A percentile compares a stretch with the other conserved stretches of the same genome.
Evolutionary conservation across 768 basidiomycete genomes (phyloP).

Genomic region (Naematelia encephala): DNA sequence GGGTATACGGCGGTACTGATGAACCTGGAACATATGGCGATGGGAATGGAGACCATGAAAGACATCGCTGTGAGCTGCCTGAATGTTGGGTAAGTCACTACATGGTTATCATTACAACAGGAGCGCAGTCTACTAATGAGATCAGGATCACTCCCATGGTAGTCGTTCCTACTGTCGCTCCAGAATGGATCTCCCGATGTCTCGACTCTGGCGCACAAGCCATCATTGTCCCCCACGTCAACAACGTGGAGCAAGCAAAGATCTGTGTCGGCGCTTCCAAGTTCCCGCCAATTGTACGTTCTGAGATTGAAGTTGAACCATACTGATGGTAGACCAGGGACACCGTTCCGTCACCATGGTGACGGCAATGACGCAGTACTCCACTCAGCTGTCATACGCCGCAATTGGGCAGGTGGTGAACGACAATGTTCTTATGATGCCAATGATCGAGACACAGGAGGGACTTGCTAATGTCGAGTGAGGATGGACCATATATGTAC

Average conservation of each 20-base stretch:
- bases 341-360: conserved; percentile 27
- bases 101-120: no score
- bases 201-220: conserved; percentile 26
- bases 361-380: conserved; percentile 27
- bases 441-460: conserved; percentile 26
- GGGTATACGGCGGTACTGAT: conserved; percentile 23
- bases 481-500: no score
- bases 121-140: neutral
- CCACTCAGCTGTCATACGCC: conserved; percentile 12
- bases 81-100: conserved; percentile 25
- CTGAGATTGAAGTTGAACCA: neutral
- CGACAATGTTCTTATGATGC: conserved; percentile 26
- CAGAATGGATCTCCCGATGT: conserved; percentile 27
- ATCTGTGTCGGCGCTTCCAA: conserved; percentile 22
- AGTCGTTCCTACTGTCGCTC: conserved; percentile 21
- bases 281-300: conserved; percentile 19
- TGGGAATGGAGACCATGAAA: conserved; percentile 20
- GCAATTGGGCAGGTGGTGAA: conserved; percentile 20
- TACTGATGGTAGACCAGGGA: conserved; percentile 12
- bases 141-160: conserved; percentile 25
- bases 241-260: conserved; percentile 19
- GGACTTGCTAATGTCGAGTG: conserved; percentile 28
- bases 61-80: conserved; percentile 15
- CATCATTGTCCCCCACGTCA: conserved; percentile 28
- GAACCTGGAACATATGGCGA: conserved; percentile 31